Percentiles rank a stretch among this genome's conserved stretches.
These are phyloP conservation scores for Mycena belliarum DNA, from an alignment of 768 basidiomycete genomes.

Conservation along the genomic window DNA sequence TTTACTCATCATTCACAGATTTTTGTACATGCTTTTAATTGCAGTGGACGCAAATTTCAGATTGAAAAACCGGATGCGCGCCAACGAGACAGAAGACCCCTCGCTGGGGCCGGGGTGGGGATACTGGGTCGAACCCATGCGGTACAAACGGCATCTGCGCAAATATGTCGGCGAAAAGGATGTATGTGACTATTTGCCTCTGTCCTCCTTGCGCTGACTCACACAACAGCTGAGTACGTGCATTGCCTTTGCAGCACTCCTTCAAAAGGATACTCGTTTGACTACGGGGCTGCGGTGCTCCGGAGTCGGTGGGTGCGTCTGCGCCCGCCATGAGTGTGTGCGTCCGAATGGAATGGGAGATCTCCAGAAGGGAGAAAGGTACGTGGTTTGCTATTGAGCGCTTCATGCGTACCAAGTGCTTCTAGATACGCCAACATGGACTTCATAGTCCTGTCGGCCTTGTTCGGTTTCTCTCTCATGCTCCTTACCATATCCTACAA, in stretches of 20 bases:
- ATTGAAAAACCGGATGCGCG: conserved; percentile 21
- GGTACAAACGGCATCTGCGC: not conserved
- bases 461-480: not conserved
- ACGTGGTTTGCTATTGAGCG: not conserved
- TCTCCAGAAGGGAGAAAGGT: conserved; percentile 28
- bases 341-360: conserved; percentile 8
- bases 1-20: conserved; percentile 14
- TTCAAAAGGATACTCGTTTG: conserved; percentile 16
- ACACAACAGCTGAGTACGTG: conserved; percentile 15
- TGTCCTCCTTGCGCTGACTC: not conserved
- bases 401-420: not conserved
- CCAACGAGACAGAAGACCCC: conserved; percentile 10
- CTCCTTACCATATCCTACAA: not conserved
- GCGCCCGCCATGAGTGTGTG: conserved; percentile 21
- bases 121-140: not conserved
- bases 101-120: conserved; percentile 12
- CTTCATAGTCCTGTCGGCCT: not conserved
- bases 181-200: not conserved
- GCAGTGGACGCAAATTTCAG: conserved; percentile 30
- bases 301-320: conserved; percentile 15
- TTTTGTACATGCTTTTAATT: conserved; percentile 23
- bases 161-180: not conserved
- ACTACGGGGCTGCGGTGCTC: conserved; percentile 8
- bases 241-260: too few relatives aligned
- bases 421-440: conserved; percentile 19